phyloP scores from a whole-genome alignment of 768 basidiomycete genomes.

The Lactarius evosmus region DNA sequence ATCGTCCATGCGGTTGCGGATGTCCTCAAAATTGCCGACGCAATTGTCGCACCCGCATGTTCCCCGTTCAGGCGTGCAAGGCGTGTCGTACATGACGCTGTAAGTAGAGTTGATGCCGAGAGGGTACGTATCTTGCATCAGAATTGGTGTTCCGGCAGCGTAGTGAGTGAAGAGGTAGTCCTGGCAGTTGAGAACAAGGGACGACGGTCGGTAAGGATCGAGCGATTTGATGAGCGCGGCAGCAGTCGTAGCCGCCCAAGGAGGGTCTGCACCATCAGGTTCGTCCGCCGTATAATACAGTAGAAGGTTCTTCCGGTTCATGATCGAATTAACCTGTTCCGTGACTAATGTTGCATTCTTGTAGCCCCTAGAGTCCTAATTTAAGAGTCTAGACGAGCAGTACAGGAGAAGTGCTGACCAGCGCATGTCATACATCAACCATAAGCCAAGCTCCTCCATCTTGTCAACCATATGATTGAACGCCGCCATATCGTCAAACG shows the following conservation, averaged over 20 bases:
- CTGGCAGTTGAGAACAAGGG: constrained; percentile 53
- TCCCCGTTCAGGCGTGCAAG: constrained; percentile 63
- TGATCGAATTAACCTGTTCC: constrained; percentile 66
- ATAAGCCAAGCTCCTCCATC: constrained; percentile 68
- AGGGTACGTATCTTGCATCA: constrained; percentile 65
- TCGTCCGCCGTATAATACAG: constrained; percentile 76
- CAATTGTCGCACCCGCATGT: constrained; percentile 77
- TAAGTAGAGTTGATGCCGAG: constrained; percentile 59
- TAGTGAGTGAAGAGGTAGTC: constrained; percentile 61
- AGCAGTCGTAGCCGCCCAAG: constrained; percentile 50
- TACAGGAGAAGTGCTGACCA: constrained; percentile 33
- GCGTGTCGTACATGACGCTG: constrained; percentile 57
- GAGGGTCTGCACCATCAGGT: constrained; percentile 66
- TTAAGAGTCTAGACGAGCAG: neutral
- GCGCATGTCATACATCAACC: constrained; percentile 85
- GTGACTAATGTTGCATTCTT: constrained; percentile 60
- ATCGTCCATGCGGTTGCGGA: constrained; percentile 62
- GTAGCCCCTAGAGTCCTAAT: constrained; percentile 48
- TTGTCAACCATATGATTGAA: constrained; percentile 58
- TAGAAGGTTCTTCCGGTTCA: constrained; percentile 62
- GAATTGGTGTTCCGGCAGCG: constrained; percentile 61
- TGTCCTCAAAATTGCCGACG: constrained; percentile 62
- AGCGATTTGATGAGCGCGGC: constrained; percentile 47
- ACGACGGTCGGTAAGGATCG: constrained; percentile 59
- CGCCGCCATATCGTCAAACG: constrained; percentile 56